Evolutionary conservation across 2,329 filamentous ascomycete genomes (phyloP).

Genomic region (Arthrobotrys sphaeroides): DNA sequence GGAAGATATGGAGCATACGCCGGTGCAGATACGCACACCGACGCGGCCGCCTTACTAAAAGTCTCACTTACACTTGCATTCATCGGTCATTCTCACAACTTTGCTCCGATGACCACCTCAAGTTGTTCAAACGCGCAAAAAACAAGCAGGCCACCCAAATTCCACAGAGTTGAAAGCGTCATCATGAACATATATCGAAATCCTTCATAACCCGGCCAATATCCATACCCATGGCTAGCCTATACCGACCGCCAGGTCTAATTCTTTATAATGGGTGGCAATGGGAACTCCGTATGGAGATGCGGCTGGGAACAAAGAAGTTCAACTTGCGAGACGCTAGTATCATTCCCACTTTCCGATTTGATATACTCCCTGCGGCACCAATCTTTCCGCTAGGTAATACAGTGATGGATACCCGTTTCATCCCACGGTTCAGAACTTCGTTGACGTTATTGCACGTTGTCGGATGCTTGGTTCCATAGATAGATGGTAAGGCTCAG

Average conservation of each 20-base stretch:
- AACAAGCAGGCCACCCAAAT: too few relatives aligned
- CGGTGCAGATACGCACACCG: neutral
- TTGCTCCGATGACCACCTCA: neutral
- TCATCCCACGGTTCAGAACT: neutral
- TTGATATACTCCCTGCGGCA: neutral
- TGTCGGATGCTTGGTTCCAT: conserved; percentile 1
- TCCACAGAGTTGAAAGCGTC: neutral
- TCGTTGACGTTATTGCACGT: neutral
- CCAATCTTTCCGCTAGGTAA: neutral
- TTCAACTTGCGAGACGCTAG: conserved; percentile 26
- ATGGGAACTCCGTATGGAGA: neutral
- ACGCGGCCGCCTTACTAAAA: neutral
- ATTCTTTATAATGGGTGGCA: neutral
- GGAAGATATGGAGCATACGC: too few relatives aligned
- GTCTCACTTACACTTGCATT: conserved; percentile 15
- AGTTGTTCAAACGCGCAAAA: neutral
- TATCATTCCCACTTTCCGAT: neutral
- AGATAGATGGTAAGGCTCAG: neutral
- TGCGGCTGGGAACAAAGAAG: neutral
- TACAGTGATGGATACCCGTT: conserved; percentile 25
- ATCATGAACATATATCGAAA: neutral
- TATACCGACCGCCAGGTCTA: neutral
- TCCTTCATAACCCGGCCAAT: neutral
- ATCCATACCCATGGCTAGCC: neutral
- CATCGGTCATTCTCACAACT: neutral